phyloP scores from a whole-genome alignment of 2,329 filamentous ascomycete species.

The Davidsoniella virescens region DNA sequence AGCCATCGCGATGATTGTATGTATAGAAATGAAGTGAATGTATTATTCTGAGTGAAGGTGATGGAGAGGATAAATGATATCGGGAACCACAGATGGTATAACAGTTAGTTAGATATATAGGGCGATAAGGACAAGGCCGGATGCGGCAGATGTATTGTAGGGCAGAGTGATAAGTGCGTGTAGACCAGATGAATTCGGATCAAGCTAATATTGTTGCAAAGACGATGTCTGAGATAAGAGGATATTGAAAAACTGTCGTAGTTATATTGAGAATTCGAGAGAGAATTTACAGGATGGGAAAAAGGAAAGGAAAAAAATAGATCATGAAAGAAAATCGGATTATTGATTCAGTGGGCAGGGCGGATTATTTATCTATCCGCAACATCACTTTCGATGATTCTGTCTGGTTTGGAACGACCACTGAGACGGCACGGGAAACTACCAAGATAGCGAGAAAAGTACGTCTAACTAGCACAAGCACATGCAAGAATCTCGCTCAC shows the following conservation, averaged over 20 bases:
- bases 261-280: no score
- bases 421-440: neutral
- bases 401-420: neutral
- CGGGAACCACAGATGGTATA: neutral
- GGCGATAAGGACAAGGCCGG: neutral
- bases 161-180: no score
- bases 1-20: slow-evolving; percentile 20
- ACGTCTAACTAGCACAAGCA: neutral
- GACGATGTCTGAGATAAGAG: no score
- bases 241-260: no score
- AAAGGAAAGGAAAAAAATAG: slow-evolving; percentile 3
- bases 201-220: no score
- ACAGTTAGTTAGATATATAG: neutral
- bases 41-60: no score
- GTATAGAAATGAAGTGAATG: neutral
- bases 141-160: no score
- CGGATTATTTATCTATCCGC: neutral
- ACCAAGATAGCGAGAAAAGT: neutral
- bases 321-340: neutral
- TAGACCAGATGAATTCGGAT: no score
- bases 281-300: neutral
- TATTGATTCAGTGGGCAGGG: neutral
- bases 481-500: slow-evolving; percentile 4
- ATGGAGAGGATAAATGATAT: neutral
- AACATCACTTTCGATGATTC: neutral